A percentile compares a stretch with the other conserved stretches of the same genome.
Evolutionary conservation across 2,329 filamentous ascomycete species (phyloP).

Genomic region (Colletotrichum brevisporum): DNA sequence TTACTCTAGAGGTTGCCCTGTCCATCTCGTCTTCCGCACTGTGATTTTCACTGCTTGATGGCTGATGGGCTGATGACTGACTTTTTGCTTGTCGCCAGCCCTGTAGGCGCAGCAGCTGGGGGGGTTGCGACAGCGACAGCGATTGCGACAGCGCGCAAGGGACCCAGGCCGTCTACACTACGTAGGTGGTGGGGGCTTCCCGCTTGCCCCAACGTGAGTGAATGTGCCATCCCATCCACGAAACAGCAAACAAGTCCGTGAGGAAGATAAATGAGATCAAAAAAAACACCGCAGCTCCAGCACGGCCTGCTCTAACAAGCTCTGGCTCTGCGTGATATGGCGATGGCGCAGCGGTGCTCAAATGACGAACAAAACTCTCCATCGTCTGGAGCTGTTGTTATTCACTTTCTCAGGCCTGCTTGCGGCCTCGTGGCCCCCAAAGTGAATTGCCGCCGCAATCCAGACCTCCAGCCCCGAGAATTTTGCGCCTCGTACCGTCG

Average conservation of each 20-base stretch:
- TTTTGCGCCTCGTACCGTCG: background rate
- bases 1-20: conserved; percentile 38
- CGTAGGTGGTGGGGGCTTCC: conserved; percentile 19
- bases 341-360: background rate
- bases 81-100: too few relatives aligned
- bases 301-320: background rate
- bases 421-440: background rate
- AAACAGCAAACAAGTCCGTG: conserved; percentile 10
- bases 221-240: conserved; percentile 39
- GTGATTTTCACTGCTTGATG: conserved; percentile 19
- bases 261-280: too few relatives aligned
- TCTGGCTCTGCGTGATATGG: background rate
- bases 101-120: too few relatives aligned
- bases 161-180: conserved; percentile 28
- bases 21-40: conserved; percentile 19
- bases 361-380: too few relatives aligned
- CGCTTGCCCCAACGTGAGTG: conserved; percentile 11
- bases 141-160: conserved; percentile 9
- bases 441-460: conserved; percentile 18
- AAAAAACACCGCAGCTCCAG: background rate
- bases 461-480: background rate
- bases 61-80: too few relatives aligned
- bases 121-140: background rate
- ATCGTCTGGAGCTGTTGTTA: too few relatives aligned
- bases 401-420: background rate